Conservation (phyloP, 257 asterid species). For the Echites panduratus region DNA sequence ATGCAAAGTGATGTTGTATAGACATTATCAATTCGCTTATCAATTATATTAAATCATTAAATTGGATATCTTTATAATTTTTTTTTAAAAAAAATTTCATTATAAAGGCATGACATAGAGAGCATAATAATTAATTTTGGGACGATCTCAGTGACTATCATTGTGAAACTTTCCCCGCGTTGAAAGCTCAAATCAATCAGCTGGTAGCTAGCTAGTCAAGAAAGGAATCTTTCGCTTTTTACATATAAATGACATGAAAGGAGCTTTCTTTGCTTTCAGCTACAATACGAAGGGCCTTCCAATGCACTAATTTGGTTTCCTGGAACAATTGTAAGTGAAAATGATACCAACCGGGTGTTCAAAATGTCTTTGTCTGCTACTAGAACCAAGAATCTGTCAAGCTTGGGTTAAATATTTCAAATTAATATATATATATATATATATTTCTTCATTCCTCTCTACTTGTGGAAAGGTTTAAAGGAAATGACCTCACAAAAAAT, state of each 20-base stretch:
- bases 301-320: not conserved
- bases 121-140: not conserved
- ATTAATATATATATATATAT: too few species aligned
- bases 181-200: slow-evolving; percentile 1
- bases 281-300: not conserved
- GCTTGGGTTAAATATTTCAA: not conserved
- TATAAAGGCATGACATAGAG: too few species aligned
- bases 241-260: not conserved
- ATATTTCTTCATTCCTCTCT: not conserved
- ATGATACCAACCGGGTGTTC: not conserved
- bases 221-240: not conserved
- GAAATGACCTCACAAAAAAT: not conserved
- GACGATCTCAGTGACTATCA: not conserved
- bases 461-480: not conserved
- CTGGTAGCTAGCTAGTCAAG: not conserved
- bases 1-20: too few species aligned
- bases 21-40: too few species aligned
- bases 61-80: too few species aligned
- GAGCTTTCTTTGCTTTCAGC: not conserved
- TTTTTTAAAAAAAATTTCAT: too few species aligned
- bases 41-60: too few species aligned
- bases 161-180: not conserved
- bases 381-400: not conserved
- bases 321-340: not conserved
- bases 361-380: not conserved